A percentile compares a stretch with the other conserved stretches of the same genome.
Conservation (phyloP, 2,329 filamentous ascomycete species). For the Colletotrichum filicis region DNA sequence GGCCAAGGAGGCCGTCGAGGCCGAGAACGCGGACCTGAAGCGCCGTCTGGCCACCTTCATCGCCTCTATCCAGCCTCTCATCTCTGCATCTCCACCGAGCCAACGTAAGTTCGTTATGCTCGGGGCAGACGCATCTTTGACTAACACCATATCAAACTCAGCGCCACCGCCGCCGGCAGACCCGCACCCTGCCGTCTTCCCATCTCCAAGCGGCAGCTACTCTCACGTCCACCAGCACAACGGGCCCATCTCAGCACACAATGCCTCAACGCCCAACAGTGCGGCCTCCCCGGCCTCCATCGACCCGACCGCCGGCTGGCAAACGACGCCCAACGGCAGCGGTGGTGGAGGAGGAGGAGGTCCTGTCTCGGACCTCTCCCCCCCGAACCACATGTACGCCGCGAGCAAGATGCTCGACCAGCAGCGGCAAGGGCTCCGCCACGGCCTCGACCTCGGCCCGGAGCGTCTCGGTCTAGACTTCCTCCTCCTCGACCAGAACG, state of each 20-base stretch:
- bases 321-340: conserved; percentile 1
- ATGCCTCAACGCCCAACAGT: conserved; percentile 52
- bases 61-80: conserved; percentile 70
- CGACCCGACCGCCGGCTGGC: conserved; percentile 36
- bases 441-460: conserved; percentile 68
- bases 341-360: not conserved
- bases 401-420: conserved; percentile 52
- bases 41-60: conserved; percentile 74
- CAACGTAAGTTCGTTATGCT: not conserved
- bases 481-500: conserved; percentile 72
- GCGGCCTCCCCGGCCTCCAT: conserved; percentile 48
- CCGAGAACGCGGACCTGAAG: conserved; percentile 83
- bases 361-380: conserved; percentile 35
- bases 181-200: conserved; percentile 39
- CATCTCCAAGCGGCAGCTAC: conserved; percentile 43
- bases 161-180: conserved; percentile 37
- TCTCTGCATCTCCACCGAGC: conserved; percentile 46
- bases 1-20: conserved; percentile 81
- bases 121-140: not conserved
- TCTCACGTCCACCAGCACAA: conserved; percentile 36
- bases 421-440: conserved; percentile 61
- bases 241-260: conserved; percentile 43
- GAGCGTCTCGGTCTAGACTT: conserved; percentile 81
- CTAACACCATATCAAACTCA: conserved; percentile 31
- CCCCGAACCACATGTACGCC: conserved; percentile 36